These are phyloP conservation scores for Dictyostelium citrinum DNA, from an alignment of 78 protist genomes.

Conservation along the genomic window DNA sequence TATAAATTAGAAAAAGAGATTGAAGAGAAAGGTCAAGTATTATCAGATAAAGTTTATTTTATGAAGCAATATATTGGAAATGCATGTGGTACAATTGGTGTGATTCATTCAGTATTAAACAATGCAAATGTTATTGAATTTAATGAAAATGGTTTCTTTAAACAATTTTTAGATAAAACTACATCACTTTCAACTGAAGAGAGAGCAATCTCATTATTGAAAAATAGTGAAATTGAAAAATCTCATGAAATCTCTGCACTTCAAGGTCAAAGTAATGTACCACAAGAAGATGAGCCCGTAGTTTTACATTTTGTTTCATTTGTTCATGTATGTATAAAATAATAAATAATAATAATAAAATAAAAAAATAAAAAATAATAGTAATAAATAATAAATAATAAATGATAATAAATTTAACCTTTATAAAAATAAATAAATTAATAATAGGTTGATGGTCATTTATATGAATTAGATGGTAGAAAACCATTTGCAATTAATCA, in stretches of 20 bases:
- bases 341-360: background rate
- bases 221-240: conserved; percentile 43
- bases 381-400: too few species aligned
- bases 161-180: conserved; percentile 62
- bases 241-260: conserved; percentile 71
- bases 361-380: background rate
- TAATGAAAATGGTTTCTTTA: conserved; percentile 59
- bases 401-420: too few species aligned
- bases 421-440: background rate
- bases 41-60: conserved; percentile 64
- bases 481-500: conserved; percentile 88
- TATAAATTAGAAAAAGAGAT: conserved; percentile 24
- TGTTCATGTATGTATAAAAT: conserved; percentile 68
- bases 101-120: conserved; percentile 90
- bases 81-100: conserved; percentile 97
- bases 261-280: conserved; percentile 83
- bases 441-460: conserved; percentile 76
- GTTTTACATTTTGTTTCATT: conserved; percentile 92
- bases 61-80: conserved; percentile 91
- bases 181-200: conserved; percentile 55
- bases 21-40: conserved; percentile 26
- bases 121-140: conserved; percentile 60
- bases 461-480: conserved; percentile 90
- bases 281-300: conserved; percentile 85
- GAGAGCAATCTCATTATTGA: conserved; percentile 73